Percentiles rank a stretch among this genome's conserved stretches.
phyloP scores from a whole-genome alignment of 352 stramenopile species.

The Peronosclerospora sorghi region DNA sequence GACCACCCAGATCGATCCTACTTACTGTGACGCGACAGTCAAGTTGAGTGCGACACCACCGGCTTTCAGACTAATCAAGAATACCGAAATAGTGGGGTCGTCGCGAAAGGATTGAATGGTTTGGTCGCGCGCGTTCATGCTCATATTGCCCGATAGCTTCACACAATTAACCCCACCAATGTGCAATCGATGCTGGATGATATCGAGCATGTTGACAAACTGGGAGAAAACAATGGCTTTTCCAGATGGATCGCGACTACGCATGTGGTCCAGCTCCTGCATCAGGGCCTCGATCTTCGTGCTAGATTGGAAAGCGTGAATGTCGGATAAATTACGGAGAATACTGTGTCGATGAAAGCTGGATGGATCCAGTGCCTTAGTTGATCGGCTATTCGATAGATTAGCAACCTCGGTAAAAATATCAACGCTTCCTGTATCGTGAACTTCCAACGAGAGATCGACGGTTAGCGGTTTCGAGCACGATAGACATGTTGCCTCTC shows the following conservation, averaged over 20 bases:
- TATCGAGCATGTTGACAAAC: constrained; percentile 99
- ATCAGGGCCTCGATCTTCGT: constrained; percentile 98
- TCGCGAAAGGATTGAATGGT: constrained; percentile 79
- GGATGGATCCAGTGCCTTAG: constrained; percentile 33
- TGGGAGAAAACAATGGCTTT: constrained; percentile 99
- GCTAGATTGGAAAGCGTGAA: constrained; percentile 77
- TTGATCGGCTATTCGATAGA: constrained; percentile 3
- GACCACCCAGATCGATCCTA: constrained; percentile 4
- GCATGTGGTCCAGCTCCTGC: constrained; percentile 93
- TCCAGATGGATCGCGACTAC: constrained; percentile 82
- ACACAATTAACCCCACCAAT: constrained; percentile 81
- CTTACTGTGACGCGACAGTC: constrained; percentile 91
- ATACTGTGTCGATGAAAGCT: constrained; percentile 69
- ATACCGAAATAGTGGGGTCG: constrained; percentile 88
- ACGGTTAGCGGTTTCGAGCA: constrained; percentile 83
- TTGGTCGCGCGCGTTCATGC: constrained; percentile 72
- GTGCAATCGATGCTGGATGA: constrained; percentile 94
- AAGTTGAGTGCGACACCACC: constrained; percentile 98
- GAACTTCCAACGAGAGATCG: constrained; percentile 38
- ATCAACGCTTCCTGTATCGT: constrained; percentile 9
- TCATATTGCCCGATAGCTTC: constrained; percentile 88
- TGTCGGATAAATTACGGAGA: constrained; percentile 46
- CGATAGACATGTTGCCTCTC: constrained; percentile 49
- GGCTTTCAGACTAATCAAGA: constrained; percentile 98
- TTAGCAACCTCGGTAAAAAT: constrained; percentile 3